A percentile compares a stretch with the other conserved stretches of the same genome.
Evolutionary conservation across 2,329 filamentous ascomycete genomes (phyloP).

Genomic region (Huntiella bhutanensis): DNA sequence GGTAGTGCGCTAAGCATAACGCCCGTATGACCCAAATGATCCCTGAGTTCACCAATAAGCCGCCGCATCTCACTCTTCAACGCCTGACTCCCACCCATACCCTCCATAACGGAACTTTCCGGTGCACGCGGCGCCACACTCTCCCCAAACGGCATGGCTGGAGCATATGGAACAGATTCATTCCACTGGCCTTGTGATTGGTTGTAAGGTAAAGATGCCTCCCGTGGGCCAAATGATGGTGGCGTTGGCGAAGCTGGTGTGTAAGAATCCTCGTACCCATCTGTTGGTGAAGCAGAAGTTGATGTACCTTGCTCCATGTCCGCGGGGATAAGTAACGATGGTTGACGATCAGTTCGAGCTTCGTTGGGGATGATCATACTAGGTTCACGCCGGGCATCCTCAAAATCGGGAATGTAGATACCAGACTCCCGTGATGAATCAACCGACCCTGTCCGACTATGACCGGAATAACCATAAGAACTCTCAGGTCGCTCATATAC

Average conservation of each 20-base stretch:
- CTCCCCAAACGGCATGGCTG: constrained; percentile 7
- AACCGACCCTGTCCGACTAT: constrained; percentile 4
- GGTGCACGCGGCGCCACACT: constrained; percentile 7
- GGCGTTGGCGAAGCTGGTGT: constrained; percentile 5
- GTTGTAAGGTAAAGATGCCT: constrained; percentile 2
- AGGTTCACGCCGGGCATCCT: constrained; percentile 4
- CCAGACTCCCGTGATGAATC: constrained; percentile 1
- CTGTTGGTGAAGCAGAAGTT: not conserved
- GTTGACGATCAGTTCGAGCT: constrained; percentile 9
- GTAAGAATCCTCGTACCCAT: constrained; percentile 9
- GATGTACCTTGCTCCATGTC: constrained; percentile 8
- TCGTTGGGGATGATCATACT: constrained; percentile 11
- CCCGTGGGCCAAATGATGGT: constrained; percentile 8
- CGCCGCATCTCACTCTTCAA: constrained; percentile 11
- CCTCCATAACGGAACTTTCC: constrained; percentile 8
- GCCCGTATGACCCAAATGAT: constrained; percentile 11
- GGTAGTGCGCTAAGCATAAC: constrained; percentile 10
- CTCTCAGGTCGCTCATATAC: constrained; percentile 7
- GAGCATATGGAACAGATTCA: constrained; percentile 4
- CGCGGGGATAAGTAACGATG: constrained; percentile 9
- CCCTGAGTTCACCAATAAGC: constrained; percentile 7
- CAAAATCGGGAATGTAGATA: constrained; percentile 10
- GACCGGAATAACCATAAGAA: constrained; percentile 2
- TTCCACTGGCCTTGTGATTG: not conserved
- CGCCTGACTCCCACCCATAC: constrained; percentile 4